These are phyloP conservation scores for Peronospora farinosa DNA, from an alignment of 352 stramenopile genomes.

Conservation along the genomic window DNA sequence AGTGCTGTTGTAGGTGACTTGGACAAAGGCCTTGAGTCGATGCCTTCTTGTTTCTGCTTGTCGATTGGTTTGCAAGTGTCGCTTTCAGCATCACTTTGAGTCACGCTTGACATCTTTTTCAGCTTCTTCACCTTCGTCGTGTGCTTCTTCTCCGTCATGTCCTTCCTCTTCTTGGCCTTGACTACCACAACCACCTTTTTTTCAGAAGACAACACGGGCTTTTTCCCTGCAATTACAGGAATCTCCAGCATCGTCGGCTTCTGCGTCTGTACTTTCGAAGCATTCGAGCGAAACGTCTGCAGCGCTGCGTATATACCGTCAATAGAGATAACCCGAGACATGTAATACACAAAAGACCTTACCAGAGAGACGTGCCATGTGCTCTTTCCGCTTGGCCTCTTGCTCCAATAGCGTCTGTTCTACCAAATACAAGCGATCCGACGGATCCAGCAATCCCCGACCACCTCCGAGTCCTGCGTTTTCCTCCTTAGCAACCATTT, in stretches of 20 bases:
- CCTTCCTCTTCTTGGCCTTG: constrained; percentile 50
- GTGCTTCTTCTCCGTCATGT: constrained; percentile 2
- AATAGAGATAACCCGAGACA: neutral
- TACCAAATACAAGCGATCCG: constrained; percentile 63
- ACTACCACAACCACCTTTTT: constrained; percentile 32
- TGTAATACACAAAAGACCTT: neutral
- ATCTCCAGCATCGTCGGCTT: constrained; percentile 28
- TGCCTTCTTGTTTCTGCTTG: neutral
- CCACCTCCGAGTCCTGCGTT: constrained; percentile 28
- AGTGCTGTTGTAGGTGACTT: constrained; percentile 6
- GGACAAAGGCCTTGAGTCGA: neutral
- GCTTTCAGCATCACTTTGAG: neutral
- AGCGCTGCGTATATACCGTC: constrained; percentile 32
- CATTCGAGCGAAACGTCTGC: constrained; percentile 54
- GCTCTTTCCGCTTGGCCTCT: constrained; percentile 29
- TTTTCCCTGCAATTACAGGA: constrained; percentile 10
- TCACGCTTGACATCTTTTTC: constrained; percentile 7
- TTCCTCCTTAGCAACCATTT: constrained; percentile 50
- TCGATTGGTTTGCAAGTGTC: neutral
- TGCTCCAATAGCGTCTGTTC: constrained; percentile 55
- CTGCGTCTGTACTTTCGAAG: constrained; percentile 47
- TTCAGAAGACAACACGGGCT: constrained; percentile 1
- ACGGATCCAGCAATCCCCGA: constrained; percentile 64
- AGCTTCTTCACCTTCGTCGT: constrained; percentile 24
- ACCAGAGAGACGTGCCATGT: constrained; percentile 34